Conservation (phyloP, 2,329 filamentous ascomycete genomes). For the Geoglossum cookeanum region DNA sequence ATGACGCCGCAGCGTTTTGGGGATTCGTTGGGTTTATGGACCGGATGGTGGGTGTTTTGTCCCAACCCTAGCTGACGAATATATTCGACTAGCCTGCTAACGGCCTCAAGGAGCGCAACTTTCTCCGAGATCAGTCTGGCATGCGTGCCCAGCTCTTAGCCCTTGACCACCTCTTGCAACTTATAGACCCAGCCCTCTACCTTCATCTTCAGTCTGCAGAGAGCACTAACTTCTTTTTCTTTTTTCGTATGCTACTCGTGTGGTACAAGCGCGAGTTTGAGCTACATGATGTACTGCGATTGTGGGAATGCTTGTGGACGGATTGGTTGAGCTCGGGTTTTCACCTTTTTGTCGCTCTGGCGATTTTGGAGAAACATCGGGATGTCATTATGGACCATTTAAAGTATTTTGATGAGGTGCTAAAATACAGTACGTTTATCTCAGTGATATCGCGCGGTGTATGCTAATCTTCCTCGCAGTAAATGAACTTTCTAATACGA, state of each 20-base stretch:
- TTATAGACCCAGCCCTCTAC: conserved; percentile 92
- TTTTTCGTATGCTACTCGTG: conserved; percentile 95
- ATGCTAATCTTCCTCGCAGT: conserved; percentile 32
- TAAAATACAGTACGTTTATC: conserved; percentile 64
- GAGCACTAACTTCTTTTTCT: conserved; percentile 98
- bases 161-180: conserved; percentile 83
- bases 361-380: conserved; percentile 89
- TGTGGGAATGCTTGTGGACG: conserved; percentile 93
- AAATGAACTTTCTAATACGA: conserved; percentile 84
- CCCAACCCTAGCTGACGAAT: not conserved
- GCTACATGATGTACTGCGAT: conserved; percentile 65
- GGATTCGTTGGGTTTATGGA: conserved; percentile 93
- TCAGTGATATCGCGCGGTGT: too few relatives aligned
- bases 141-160: conserved; percentile 86
- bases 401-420: conserved; percentile 84
- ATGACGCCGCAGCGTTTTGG: conserved; percentile 95
- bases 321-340: conserved; percentile 79
- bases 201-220: conserved; percentile 76
- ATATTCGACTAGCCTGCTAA: not conserved
- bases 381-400: conserved; percentile 91
- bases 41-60: conserved; percentile 45
- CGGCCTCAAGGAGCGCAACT: conserved; percentile 55
- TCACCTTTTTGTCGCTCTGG: conserved; percentile 83
- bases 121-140: conserved; percentile 83
- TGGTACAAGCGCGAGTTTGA: conserved; percentile 98